These are phyloP conservation scores for Daphne laureola DNA, from an alignment of 441 rosid species.

Conservation along the genomic window DNA sequence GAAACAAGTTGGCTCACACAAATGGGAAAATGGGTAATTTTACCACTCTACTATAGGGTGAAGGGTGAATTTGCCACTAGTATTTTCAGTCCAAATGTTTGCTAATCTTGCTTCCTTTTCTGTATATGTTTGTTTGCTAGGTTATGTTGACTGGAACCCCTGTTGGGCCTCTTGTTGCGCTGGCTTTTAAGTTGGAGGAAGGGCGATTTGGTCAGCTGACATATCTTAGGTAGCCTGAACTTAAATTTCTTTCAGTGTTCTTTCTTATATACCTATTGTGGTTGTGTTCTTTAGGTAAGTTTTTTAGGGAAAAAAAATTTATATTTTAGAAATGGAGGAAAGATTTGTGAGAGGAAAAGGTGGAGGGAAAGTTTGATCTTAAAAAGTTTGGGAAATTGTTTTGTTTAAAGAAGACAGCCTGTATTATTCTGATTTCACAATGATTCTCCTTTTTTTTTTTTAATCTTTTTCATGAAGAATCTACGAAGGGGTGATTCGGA, in stretches of 20 bases:
- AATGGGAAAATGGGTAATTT: no score
- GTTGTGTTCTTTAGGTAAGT: background rate
- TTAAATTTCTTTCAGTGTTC: conserved; percentile 1
- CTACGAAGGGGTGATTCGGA: conserved; percentile 89
- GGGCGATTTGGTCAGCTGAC: conserved; percentile 97
- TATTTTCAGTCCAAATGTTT: background rate
- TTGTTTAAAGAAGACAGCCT: no score
- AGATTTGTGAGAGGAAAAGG: no score
- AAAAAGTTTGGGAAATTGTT: no score
- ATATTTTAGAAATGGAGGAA: no score
- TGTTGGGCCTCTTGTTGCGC: conserved; percentile 95
- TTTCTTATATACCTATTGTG: background rate
- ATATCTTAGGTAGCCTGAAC: conserved; percentile 54
- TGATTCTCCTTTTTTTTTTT: conserved; percentile 21
- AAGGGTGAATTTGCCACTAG: no score
- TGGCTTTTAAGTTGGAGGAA: conserved; percentile 98
- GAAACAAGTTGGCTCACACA: no score
- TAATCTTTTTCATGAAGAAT: conserved; percentile 43
- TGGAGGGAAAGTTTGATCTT: no score
- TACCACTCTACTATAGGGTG: no score
- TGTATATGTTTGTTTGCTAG: conserved; percentile 27
- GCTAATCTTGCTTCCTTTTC: conserved; percentile 1
- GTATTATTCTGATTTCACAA: conserved; percentile 16
- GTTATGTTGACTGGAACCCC: conserved; percentile 78
- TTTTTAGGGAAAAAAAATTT: no score